Conservation (phyloP, 2,329 filamentous ascomycete genomes). For the Fusarium duplospermum region DNA sequence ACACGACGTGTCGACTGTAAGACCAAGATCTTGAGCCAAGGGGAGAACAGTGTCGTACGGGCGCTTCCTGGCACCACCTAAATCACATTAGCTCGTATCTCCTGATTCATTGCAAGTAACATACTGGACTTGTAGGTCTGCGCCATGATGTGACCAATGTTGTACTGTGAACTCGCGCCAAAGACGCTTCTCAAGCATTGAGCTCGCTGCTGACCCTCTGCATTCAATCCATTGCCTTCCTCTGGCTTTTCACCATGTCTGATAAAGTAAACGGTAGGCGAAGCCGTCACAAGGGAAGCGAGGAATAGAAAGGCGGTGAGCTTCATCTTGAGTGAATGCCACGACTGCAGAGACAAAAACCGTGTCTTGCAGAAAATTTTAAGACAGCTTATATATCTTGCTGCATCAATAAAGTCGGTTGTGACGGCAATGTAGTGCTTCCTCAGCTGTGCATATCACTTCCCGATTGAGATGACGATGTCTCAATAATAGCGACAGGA, state of each 20-base stretch:
- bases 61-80: constrained; percentile 63
- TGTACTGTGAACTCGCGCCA: constrained; percentile 60
- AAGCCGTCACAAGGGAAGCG: constrained; percentile 33
- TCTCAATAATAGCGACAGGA: neutral
- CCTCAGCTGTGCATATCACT: neutral
- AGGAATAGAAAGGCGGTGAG: constrained; percentile 27
- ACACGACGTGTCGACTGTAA: constrained; percentile 66
- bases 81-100: neutral
- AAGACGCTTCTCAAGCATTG: constrained; percentile 71
- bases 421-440: neutral
- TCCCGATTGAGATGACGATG: neutral
- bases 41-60: constrained; percentile 69
- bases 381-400: neutral
- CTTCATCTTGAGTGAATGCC: constrained; percentile 33
- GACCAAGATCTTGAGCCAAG: constrained; percentile 64
- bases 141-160: constrained; percentile 70
- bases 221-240: constrained; percentile 61
- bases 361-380: neutral
- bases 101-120: neutral
- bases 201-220: constrained; percentile 64
- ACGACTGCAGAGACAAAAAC: neutral
- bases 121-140: constrained; percentile 62
- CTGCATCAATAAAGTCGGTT: neutral
- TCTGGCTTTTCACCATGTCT: constrained; percentile 73
- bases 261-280: constrained; percentile 70